Base-by-base conservation (phyloP, 2,329 filamentous ascomycete genomes). In the Polytolypa hystricis region DNA sequence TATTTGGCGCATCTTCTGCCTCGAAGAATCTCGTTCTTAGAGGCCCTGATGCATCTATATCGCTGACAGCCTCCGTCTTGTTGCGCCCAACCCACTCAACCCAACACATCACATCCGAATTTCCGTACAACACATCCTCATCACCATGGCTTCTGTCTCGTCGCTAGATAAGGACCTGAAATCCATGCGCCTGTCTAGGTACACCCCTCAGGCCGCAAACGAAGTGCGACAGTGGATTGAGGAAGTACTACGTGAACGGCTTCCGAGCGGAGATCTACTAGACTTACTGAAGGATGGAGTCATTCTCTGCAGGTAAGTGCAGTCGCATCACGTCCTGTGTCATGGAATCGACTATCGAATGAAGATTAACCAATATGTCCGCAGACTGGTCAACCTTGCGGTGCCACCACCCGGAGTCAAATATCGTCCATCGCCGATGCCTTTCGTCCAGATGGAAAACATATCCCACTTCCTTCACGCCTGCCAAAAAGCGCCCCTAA, bases 401-500 rank as follows among this genome's bases (percentile, higher is more conserved):
- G 61, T 81, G 25, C 82, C 84, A 17, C 74, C 79, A 11, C 83
- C 84, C 0, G 81, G 81, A 20, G 74, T 94, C 62, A 85, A 81
- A 58, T 96, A 82, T 73, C 96, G 96, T 64, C 71, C 81, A 55
- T 94, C 87, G 1, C 65, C 77, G 27, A 96, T 96, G 89, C 91
- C 91, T 0, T 98, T 98, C 57, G 89, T 96, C 27, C 91, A 98
- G 62, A 96, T 96, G 87, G 91, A 98, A 61, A 98, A 98, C 58
- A 95, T 98, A 54, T 93, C 87, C 4, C 84, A 93, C 55, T 98
- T 95, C 63, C 76, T 98, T 37, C 78, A 76, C 53, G 86, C 85
- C 42, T 93, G 87, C 66, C 84, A 94, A 61, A 68, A 74, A 34
- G 76, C 83, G 17, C 91, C 91, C 0, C 68, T 98, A 35, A 87